Base-by-base conservation (phyloP, 345 rosid genomes). In the Bruguiera sexangula region DNA sequence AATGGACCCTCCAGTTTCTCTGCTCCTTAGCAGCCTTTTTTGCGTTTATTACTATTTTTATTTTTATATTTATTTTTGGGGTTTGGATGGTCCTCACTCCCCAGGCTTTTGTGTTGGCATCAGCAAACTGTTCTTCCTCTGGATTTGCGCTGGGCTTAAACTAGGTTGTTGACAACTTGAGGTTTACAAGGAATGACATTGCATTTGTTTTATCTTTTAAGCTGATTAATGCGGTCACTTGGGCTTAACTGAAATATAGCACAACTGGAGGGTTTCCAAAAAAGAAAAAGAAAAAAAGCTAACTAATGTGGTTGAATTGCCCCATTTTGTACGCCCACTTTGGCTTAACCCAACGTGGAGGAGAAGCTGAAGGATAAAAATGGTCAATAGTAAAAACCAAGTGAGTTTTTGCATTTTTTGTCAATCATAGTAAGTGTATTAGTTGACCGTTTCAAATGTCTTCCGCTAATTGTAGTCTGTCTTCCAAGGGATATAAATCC, bases 131-230 rank as follows among this genome's bases (percentile, higher is more conserved):
- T 24, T 50, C 60, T 60, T 5, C 24, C 21, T 43, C 30, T 30
- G 58, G 69, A 43, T 68, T 32, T 59, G 64, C 22, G 77, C 20
- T 55, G 34, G 59, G 36, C 50, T 53, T 16, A 27, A 18, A 1
- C 1, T 8, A 10, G 73, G 62, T 74, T 24, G 67, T 60, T 69
- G 52, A 50, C 65, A 37, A 46, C 65, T 69, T 66, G 52, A 62
- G 67, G 60, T 68, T 70, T 69, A 69, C 60, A 73, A 60, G 79
- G 53, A 60, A 71, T 74, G 69, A 76, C 53, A 73, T 78, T 78
- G 78, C 75, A 54, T 32, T 64, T 67, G 76, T 65, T 74, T 76
- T 67, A 71, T 75, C 78, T 79, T 81, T 62, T 69, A 83, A 79
- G 78, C 78, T 69, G 81, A 76, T 67, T 75, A 69, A 79, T 11